phyloP scores from a whole-genome alignment of 1,284 basidiomycete genomes.

The Melanopsichium pennsylvanicum region DNA sequence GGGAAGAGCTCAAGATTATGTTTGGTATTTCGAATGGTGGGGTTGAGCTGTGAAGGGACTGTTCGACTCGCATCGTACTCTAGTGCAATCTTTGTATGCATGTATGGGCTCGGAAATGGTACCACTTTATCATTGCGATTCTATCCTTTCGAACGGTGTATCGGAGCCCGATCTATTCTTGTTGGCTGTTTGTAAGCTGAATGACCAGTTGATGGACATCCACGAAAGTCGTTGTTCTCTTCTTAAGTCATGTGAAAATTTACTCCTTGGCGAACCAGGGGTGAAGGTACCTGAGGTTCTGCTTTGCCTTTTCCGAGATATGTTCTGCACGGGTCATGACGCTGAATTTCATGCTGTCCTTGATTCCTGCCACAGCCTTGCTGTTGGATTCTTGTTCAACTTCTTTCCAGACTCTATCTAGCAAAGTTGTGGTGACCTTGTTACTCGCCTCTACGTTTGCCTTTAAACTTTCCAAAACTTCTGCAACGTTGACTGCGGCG shows the following conservation, averaged over 20 bases:
- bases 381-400: constrained; percentile 52
- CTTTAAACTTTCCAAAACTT: constrained; percentile 85
- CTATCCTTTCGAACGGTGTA: too few species aligned
- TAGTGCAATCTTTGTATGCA: too few species aligned
- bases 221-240: too few species aligned
- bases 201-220: too few species aligned
- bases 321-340: constrained; percentile 79
- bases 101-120: too few species aligned
- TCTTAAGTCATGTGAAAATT: too few species aligned
- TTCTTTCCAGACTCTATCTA: constrained; percentile 76
- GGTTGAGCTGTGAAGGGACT: constrained; percentile 23
- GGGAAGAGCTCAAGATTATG: constrained; percentile 54
- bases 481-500: constrained; percentile 83
- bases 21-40: constrained; percentile 35
- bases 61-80: too few species aligned
- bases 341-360: constrained; percentile 56
- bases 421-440: constrained; percentile 73
- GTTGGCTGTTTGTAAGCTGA: too few species aligned
- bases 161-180: too few species aligned
- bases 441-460: constrained; percentile 85
- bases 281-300: constrained; percentile 81
- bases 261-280: constrained; percentile 56
- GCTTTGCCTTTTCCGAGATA: constrained; percentile 74
- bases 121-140: too few species aligned
- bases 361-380: constrained; percentile 31